A percentile compares a stretch with the other conserved stretches of the same genome.
Evolutionary conservation across 805 yeast genomes (phyloP).

Genomic region (Nakazawaea laoshanensis): DNA sequence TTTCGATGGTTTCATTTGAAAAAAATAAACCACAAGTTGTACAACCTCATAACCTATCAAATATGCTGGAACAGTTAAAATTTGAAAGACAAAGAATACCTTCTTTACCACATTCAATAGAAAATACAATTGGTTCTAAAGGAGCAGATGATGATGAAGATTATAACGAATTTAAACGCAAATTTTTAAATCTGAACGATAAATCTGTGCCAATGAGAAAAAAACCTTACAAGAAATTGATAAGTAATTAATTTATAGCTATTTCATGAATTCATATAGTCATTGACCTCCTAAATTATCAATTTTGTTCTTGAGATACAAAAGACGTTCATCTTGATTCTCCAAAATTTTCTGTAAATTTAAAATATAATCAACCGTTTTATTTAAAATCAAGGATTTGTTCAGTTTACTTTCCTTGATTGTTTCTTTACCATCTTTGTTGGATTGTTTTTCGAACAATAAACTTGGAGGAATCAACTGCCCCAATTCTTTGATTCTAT

Average conservation of each 20-base stretch:
- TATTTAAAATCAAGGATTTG: constrained; percentile 68
- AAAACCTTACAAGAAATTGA: neutral
- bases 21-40: too few species aligned
- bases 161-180: constrained; percentile 5
- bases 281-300: constrained; percentile 3
- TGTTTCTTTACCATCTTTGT: constrained; percentile 20
- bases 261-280: too few species aligned
- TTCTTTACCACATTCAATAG: constrained; percentile 1
- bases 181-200: neutral
- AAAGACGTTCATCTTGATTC: constrained; percentile 42
- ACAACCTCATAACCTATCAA: too few species aligned
- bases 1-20: too few species aligned
- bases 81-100: too few species aligned
- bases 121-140: constrained; percentile 4
- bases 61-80: too few species aligned
- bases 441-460: constrained; percentile 29
- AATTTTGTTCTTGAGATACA: constrained; percentile 30
- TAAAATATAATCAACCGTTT: constrained; percentile 72
- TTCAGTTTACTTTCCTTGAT: constrained; percentile 67
- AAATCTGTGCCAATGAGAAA: neutral
- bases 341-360: constrained; percentile 55
- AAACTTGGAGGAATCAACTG: constrained; percentile 71
- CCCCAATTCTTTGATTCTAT: constrained; percentile 78
- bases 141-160: constrained; percentile 8
- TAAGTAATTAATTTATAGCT: too few species aligned